Percentiles rank a stretch among this genome's conserved stretches.
These are phyloP conservation scores for Apiospora rasikravindrae DNA, from an alignment of 2,329 filamentous ascomycete genomes.

Conservation along the genomic window DNA sequence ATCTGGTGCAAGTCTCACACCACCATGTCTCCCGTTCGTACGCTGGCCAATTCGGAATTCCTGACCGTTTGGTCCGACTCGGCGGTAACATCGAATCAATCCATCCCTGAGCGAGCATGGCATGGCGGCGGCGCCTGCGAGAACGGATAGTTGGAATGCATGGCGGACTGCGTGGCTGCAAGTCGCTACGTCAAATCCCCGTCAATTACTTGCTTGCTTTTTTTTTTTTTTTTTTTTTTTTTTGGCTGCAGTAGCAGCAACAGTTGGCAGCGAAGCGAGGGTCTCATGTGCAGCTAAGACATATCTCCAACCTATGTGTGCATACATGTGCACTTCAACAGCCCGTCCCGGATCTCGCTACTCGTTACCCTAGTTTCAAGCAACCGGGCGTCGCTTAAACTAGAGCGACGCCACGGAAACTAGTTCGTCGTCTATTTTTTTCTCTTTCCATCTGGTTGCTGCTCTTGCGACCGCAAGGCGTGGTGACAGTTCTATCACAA, in stretches of 20 bases:
- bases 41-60: not conserved
- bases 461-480: not conserved
- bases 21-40: not conserved
- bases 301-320: too few species aligned
- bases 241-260: not conserved
- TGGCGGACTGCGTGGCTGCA: not conserved
- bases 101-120: not conserved
- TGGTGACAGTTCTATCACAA: not conserved
- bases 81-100: slow-evolving; percentile 2
- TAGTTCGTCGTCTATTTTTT: not conserved
- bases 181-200: not conserved
- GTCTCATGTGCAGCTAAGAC: not conserved
- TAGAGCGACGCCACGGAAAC: not conserved
- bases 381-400: not conserved
- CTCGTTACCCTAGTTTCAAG: not conserved
- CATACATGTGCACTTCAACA: not conserved
- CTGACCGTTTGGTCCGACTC: not conserved
- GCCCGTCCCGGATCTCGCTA: slow-evolving; percentile 6
- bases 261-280: not conserved
- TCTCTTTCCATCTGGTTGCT: not conserved
- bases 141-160: too few species aligned
- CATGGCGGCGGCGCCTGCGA: not conserved
- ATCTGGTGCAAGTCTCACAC: not conserved
- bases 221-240: too few species aligned
- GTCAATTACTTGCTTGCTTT: not conserved